Percentiles rank a stretch among this genome's conserved stretches.
These are phyloP conservation scores for Kluyveromyces lactis DNA, from an alignment of 805 yeast species.

Conservation along the genomic window DNA sequence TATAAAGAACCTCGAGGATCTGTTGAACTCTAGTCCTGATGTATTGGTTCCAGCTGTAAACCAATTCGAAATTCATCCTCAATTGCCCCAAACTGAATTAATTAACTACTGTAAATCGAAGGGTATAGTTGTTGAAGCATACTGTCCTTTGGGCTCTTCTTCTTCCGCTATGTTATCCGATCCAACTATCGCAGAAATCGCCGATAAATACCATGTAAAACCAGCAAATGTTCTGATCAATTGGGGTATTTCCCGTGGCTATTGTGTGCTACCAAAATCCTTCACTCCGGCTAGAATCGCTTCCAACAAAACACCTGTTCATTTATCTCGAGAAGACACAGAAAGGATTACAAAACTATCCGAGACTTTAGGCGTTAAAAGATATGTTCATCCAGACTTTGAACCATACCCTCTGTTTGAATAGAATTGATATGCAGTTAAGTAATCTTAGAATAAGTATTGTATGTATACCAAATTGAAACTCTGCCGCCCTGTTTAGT, in stretches of 20 bases:
- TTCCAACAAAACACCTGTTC: constrained; percentile 26
- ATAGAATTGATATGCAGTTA: background rate
- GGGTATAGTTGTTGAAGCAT: constrained; percentile 55
- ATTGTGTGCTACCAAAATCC: constrained; percentile 46
- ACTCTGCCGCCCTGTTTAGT: too few species aligned
- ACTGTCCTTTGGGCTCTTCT: constrained; percentile 66
- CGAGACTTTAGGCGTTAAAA: constrained; percentile 23
- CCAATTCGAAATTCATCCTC: constrained; percentile 82
- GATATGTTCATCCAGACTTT: constrained; percentile 24
- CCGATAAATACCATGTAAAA: constrained; percentile 31
- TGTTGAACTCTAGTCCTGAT: constrained; percentile 45
- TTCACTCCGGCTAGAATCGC: constrained; percentile 37
- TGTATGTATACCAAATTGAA: too few species aligned
- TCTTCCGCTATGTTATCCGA: constrained; percentile 42
- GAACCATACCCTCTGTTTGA: constrained; percentile 12
- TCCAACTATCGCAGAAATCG: constrained; percentile 34
- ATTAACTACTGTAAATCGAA: constrained; percentile 44
- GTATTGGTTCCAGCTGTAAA: constrained; percentile 61
- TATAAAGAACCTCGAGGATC: constrained; percentile 38
- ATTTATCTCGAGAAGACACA: constrained; percentile 32
- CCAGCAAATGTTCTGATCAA: constrained; percentile 48
- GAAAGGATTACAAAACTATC: constrained; percentile 22
- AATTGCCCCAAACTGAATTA: constrained; percentile 58
- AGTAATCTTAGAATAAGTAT: background rate
- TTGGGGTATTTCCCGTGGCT: constrained; percentile 52